Conservation (phyloP, 2,329 filamentous ascomycete genomes). For the Penicillium sp. region DNA sequence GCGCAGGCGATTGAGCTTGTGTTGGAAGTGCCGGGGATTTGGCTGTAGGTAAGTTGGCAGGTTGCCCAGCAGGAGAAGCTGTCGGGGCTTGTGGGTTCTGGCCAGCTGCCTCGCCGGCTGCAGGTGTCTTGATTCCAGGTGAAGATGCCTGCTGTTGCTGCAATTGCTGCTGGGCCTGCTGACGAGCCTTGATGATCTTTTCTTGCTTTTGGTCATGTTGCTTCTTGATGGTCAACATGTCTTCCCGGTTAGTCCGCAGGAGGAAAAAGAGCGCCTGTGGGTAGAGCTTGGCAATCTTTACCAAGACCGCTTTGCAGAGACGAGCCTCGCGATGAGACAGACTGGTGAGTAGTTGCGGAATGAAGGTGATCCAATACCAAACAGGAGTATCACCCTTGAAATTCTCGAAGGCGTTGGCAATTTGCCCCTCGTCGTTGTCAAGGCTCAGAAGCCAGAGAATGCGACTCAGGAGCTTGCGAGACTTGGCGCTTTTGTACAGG, state of each 20-base stretch:
- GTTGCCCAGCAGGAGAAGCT: slow-evolving; percentile 21
- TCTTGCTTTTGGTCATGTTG: slow-evolving; percentile 63
- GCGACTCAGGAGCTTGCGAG: slow-evolving; percentile 82
- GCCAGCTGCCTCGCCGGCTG: slow-evolving; percentile 40
- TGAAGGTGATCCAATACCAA: slow-evolving; percentile 99
- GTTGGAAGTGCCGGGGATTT: slow-evolving; percentile 17
- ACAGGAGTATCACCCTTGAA: slow-evolving; percentile 97
- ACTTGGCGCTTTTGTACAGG: slow-evolving; percentile 95
- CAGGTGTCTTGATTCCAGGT: slow-evolving; percentile 31
- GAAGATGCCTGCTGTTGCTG: slow-evolving; percentile 34
- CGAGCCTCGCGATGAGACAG: slow-evolving; percentile 86
- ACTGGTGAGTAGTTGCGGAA: slow-evolving; percentile 89
- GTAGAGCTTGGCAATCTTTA: slow-evolving; percentile 92
- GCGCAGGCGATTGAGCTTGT: slow-evolving; percentile 11
- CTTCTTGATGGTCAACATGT: slow-evolving; percentile 89
- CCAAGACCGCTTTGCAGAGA: slow-evolving; percentile 76
- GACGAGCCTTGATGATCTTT: slow-evolving; percentile 57
- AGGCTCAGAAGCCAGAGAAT: slow-evolving; percentile 94
- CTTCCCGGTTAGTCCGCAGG: slow-evolving; percentile 84
- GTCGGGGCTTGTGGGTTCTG: slow-evolving; percentile 35
- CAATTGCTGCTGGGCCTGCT: slow-evolving; percentile 45
- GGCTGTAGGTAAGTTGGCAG: slow-evolving; percentile 20
- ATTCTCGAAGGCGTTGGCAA: slow-evolving; percentile 82
- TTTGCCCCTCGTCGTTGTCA: slow-evolving; percentile 76
- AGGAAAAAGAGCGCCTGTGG: slow-evolving; percentile 96